Conservation (phyloP, 345 rosid species). For the Hibiscus syriacus region DNA sequence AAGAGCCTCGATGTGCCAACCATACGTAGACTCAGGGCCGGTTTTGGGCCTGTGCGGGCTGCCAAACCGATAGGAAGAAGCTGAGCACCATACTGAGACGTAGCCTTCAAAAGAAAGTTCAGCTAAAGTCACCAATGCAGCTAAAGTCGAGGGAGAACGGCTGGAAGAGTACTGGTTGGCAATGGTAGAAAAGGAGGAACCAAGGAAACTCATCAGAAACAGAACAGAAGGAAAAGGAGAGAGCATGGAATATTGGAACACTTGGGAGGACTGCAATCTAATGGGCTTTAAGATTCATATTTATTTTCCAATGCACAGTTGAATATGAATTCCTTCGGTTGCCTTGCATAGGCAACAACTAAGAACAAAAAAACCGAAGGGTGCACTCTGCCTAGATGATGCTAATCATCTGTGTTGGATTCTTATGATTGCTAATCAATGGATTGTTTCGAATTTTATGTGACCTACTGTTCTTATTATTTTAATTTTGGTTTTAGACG, state of each 20-base stretch:
- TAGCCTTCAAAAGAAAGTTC: slow-evolving; percentile 69
- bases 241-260: slow-evolving; percentile 62
- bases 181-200: slow-evolving; percentile 51
- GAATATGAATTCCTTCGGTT: neutral
- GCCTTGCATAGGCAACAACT: neutral
- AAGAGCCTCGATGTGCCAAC: slow-evolving; percentile 63
- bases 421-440: neutral
- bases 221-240: slow-evolving; percentile 56
- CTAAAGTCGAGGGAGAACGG: slow-evolving; percentile 67
- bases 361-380: neutral
- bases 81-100: slow-evolving; percentile 48
- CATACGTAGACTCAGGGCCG: no score
- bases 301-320: neutral
- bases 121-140: slow-evolving; percentile 46
- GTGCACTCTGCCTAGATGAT: neutral
- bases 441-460: neutral
- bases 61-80: no score
- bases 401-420: neutral
- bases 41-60: no score
- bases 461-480: no score
- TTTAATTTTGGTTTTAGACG: no score
- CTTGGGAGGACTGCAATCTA: slow-evolving; percentile 25
- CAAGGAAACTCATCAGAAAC: slow-evolving; percentile 31
- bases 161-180: slow-evolving; percentile 45
- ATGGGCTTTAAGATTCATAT: neutral